These are phyloP conservation scores for Paratrypanosoma confusum DNA, from an alignment of 208 protist genomes.

Conservation along the genomic window DNA sequence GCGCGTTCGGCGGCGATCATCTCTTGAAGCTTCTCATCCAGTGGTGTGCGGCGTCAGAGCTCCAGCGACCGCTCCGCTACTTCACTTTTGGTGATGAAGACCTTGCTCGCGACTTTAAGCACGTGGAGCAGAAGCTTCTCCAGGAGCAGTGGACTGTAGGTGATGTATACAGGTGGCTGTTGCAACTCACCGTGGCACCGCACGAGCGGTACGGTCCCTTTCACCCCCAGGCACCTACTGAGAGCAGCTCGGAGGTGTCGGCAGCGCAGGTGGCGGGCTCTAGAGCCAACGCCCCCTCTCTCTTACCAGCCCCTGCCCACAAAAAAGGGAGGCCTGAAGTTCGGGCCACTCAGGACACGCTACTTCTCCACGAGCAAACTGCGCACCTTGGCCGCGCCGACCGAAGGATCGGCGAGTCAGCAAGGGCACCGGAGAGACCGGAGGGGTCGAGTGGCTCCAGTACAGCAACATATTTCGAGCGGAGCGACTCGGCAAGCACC, in stretches of 20 bases:
- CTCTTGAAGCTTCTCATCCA: slow-evolving; percentile 82
- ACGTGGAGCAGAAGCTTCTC: slow-evolving; percentile 15
- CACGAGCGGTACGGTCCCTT: background rate
- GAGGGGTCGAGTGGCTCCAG: too few relatives aligned
- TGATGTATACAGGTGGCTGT: slow-evolving; percentile 14
- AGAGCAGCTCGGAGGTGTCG: too few relatives aligned
- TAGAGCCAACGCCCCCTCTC: background rate
- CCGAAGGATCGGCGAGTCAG: too few relatives aligned
- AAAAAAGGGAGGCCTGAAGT: too few relatives aligned
- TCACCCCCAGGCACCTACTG: too few relatives aligned
- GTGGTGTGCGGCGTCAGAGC: slow-evolving; percentile 64
- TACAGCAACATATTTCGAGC: too few relatives aligned
- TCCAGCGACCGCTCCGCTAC: slow-evolving; percentile 31
- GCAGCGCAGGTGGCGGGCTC: background rate
- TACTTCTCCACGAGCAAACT: background rate
- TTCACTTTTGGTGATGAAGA: slow-evolving; percentile 27
- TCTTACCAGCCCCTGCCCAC: background rate
- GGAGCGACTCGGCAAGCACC: too few relatives aligned
- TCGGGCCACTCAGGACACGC: background rate
- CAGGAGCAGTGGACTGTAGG: slow-evolving; percentile 32
- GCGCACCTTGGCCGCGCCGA: too few relatives aligned
- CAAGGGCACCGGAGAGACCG: too few relatives aligned
- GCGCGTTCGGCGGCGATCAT: slow-evolving; percentile 74
- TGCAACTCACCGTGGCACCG: slow-evolving; percentile 1
- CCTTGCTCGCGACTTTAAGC: slow-evolving; percentile 9